phyloP scores from a whole-genome alignment of 2,329 filamentous ascomycete species.

The Dactylellina sp. region DNA sequence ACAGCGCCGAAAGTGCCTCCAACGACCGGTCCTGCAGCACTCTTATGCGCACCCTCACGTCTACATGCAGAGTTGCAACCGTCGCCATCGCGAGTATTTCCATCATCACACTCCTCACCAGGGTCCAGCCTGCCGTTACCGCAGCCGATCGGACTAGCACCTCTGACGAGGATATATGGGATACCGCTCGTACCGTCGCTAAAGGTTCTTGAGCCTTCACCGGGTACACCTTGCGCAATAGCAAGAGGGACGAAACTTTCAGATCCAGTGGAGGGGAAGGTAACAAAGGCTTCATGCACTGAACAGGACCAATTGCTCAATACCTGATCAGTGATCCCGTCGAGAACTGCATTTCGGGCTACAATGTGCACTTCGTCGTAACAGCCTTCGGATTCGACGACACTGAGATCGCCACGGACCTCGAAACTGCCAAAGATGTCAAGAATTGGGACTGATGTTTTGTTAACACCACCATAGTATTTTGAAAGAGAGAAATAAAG shows the following conservation, averaged over 20 bases:
- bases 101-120: conserved; percentile 65
- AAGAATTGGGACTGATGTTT: conserved; percentile 60
- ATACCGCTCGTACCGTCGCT: conserved; percentile 63
- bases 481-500: conserved; percentile 66
- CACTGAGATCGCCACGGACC: conserved; percentile 63
- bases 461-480: conserved; percentile 63
- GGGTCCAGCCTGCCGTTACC: conserved; percentile 64
- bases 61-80: conserved; percentile 64
- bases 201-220: conserved; percentile 62
- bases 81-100: conserved; percentile 63
- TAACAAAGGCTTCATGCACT: conserved; percentile 65
- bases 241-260: conserved; percentile 64
- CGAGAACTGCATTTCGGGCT: conserved; percentile 62
- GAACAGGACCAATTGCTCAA: conserved; percentile 66
- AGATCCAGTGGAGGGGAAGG: conserved; percentile 62
- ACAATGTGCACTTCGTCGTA: conserved; percentile 65
- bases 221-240: conserved; percentile 63
- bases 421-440: conserved; percentile 64
- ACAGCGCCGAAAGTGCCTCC: conserved; percentile 34
- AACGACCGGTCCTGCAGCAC: conserved; percentile 20
- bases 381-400: conserved; percentile 60
- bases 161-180: conserved; percentile 65
- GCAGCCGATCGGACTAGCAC: conserved; percentile 64
- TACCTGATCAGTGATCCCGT: conserved; percentile 62
- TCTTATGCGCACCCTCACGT: not conserved